A percentile compares a stretch with the other conserved stretches of the same genome.
These are phyloP conservation scores for Catharanthus roseus DNA, from an alignment of 257 asterid species.

Conservation along the genomic window DNA sequence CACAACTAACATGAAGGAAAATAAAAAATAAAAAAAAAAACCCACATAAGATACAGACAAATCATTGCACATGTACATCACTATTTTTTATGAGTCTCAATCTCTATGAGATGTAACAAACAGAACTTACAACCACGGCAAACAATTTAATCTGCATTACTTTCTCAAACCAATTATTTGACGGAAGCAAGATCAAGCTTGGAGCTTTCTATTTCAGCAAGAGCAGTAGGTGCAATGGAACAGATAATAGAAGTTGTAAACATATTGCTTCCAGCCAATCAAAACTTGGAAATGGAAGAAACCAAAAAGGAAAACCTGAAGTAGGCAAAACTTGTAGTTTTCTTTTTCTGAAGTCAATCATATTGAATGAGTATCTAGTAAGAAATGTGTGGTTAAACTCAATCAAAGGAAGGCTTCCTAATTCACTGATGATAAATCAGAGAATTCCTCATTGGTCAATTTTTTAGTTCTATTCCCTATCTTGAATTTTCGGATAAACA, in stretches of 20 bases:
- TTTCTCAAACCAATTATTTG: conserved; percentile 2
- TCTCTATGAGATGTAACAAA: neutral
- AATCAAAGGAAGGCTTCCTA: neutral
- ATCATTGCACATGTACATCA: neutral
- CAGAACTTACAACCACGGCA: neutral
- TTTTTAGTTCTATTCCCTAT: neutral
- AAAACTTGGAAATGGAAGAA: neutral
- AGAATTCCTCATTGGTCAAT: neutral
- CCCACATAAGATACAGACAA: neutral
- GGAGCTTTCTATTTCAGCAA: neutral
- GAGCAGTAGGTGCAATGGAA: neutral
- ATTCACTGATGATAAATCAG: neutral
- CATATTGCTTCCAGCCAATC: neutral
- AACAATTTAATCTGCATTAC: neutral
- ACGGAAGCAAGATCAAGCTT: neutral
- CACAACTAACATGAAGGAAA: neutral
- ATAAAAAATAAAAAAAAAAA: neutral
- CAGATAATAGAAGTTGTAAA: neutral
- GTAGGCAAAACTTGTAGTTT: neutral
- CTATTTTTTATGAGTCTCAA: neutral
- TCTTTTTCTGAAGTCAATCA: neutral
- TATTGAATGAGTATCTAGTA: neutral
- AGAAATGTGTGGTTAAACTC: neutral
- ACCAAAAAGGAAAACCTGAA: neutral
- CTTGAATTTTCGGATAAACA: no score